These are phyloP conservation scores for Sorghum bicolor DNA, from an alignment of 176 grass and related monocot genomes.

Conservation along the genomic window DNA sequence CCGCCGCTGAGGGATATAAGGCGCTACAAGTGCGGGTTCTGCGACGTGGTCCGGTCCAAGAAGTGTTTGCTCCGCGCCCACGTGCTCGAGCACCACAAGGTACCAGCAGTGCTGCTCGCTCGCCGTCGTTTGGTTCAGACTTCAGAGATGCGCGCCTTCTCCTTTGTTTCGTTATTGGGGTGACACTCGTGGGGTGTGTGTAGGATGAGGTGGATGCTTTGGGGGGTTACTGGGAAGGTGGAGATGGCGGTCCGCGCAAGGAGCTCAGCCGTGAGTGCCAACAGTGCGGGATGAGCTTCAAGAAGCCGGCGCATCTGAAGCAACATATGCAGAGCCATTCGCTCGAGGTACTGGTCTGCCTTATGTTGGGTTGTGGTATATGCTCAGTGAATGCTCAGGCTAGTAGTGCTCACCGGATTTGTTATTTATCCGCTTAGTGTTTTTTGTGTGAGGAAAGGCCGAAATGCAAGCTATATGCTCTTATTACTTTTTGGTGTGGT, in stretches of 20 bases:
- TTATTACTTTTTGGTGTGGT: neutral
- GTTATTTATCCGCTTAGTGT: neutral
- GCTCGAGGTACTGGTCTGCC: conserved; percentile 35
- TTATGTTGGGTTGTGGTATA: neutral
- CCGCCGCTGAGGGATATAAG: conserved; percentile 34
- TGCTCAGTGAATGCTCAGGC: neutral
- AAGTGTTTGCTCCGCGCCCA: conserved; percentile 51
- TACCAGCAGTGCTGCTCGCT: neutral
- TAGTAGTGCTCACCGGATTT: neutral
- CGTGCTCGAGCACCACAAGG: conserved; percentile 44
- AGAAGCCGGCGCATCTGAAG: conserved; percentile 63
- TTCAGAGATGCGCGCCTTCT: neutral
- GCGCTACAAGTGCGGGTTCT: conserved; percentile 62
- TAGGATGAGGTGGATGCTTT: conserved; percentile 32
- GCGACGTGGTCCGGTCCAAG: conserved; percentile 59
- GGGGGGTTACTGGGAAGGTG: neutral
- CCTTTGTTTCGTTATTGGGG: neutral
- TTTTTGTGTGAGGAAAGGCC: neutral
- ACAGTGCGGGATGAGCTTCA: conserved; percentile 47
- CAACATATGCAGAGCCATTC: conserved; percentile 81
- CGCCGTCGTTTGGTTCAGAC: neutral
- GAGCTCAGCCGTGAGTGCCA: conserved; percentile 26
- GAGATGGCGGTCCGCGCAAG: neutral
- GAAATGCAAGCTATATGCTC: neutral
- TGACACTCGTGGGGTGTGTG: neutral